Base-by-base conservation (phyloP, 768 basidiomycete species). In the Pulveroboletus ravenelii region DNA sequence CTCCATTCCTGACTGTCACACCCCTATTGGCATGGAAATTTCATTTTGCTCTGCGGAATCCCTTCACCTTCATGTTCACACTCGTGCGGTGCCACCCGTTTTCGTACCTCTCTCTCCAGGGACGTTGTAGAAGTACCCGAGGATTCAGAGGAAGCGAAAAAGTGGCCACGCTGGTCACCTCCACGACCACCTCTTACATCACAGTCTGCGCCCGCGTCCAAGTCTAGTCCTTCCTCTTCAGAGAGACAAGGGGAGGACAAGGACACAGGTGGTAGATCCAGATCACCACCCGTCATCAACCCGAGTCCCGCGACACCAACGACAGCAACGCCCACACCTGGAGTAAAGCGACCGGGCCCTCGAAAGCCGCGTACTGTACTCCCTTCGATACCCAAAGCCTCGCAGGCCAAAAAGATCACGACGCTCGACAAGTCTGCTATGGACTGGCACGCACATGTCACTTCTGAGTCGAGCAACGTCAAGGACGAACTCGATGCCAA, bases 371-470 rank as follows among this genome's bases (percentile, higher is more conserved):
- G 82, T 61, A 74, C 74, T 0, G 66, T 72, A 3, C 73, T 90
- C 7, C 74, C 78, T 1, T 67, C 78, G 13, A 64, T 85, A 30
- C 85, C 85, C 0, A 70, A 71, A 12, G 54, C 67, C 1, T 70
- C 68, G 34, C 89, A 84, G 60, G 72, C 82, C 2, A 89, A 86
- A 64, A 92, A 87, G 67, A 74, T 93, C 8, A 82, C 86, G 20
- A 92, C 89, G 23, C 74, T 93, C 13, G 89, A 91, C 54, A 93
- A 92, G 65, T 89, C 87, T 0, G 81, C 85, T 12, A 81, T 93
- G 79, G 91, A 93, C 62, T 93, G 91, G 91, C 75, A 76, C 27
- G 67, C 79, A 1, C 89, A 92, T 57, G 67, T 89, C 13, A 66
- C 74, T 17, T 53, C 75, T 0, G 68, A 76, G 45, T 59, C 66